Percentiles rank a stretch among this genome's conserved stretches.
Conservation (phyloP, 2,329 filamentous ascomycete genomes). For the Sclerotinia subarctica region DNA sequence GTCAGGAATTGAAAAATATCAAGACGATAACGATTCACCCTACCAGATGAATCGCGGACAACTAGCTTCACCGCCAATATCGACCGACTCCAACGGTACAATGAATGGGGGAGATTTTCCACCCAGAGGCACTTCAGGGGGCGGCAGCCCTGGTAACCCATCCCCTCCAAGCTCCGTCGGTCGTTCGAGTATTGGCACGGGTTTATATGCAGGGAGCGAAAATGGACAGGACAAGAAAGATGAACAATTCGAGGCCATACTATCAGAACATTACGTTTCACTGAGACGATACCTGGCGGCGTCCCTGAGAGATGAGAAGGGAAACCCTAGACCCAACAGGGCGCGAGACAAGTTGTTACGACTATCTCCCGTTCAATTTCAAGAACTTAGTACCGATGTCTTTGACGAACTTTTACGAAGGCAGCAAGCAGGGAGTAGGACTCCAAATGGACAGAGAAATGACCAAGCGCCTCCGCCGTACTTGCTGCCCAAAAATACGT, state of each 20-base stretch:
- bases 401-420: slow-evolving; percentile 90
- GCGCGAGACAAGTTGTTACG: slow-evolving; percentile 92
- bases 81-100: slow-evolving; percentile 57
- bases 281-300: slow-evolving; percentile 65
- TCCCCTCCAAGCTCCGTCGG: slow-evolving; percentile 88
- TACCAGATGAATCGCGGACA: slow-evolving; percentile 55
- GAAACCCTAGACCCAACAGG: slow-evolving; percentile 74
- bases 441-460: slow-evolving; percentile 49
- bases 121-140: slow-evolving; percentile 42
- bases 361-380: slow-evolving; percentile 88
- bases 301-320: slow-evolving; percentile 70
- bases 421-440: slow-evolving; percentile 62
- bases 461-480: slow-evolving; percentile 61
- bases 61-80: slow-evolving; percentile 67
- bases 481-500: slow-evolving; percentile 79
- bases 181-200: slow-evolving; percentile 77
- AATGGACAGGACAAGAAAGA: slow-evolving; percentile 65
- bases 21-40: slow-evolving; percentile 47
- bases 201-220: slow-evolving; percentile 63
- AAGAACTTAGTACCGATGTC: slow-evolving; percentile 95
- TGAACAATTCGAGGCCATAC: slow-evolving; percentile 57
- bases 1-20: slow-evolving; percentile 68
- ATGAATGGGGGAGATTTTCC: slow-evolving; percentile 60
- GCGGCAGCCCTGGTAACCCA: slow-evolving; percentile 57
- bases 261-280: slow-evolving; percentile 78